phyloP scores from a whole-genome alignment of 1,284 basidiomycete species.

The Kwoniella shivajii region DNA sequence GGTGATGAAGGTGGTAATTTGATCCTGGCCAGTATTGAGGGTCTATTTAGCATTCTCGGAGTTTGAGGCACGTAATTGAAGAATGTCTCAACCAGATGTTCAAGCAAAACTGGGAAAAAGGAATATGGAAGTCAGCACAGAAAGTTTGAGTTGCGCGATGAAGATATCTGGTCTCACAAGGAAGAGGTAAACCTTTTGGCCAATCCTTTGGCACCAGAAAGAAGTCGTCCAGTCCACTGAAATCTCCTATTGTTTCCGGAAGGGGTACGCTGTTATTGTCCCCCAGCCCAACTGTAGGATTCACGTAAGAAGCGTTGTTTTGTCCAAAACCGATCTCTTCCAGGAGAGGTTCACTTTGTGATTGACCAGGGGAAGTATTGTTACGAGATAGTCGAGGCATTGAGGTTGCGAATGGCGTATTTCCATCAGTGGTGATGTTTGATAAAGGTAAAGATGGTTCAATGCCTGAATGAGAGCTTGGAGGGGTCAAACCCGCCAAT shows the following conservation, averaged over 20 bases:
- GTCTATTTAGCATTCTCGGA: conserved; percentile 50
- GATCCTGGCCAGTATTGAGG: conserved; percentile 50
- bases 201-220: conserved; percentile 45
- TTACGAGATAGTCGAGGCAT: neutral
- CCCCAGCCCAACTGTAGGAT: neutral
- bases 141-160: neutral
- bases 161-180: conserved; percentile 24
- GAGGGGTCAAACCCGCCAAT: conserved; percentile 30
- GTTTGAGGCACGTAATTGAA: conserved; percentile 49
- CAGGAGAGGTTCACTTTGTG: neutral
- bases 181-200: conserved; percentile 46
- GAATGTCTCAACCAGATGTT: conserved; percentile 52
- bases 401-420: neutral
- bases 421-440: neutral
- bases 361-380: neutral
- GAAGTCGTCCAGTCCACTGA: conserved; percentile 20
- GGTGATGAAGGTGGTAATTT: conserved; percentile 52
- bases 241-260: conserved; percentile 4
- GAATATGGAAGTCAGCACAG: neutral
- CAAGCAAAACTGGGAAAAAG: conserved; percentile 32
- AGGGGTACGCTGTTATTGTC: neutral
- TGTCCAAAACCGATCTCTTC: neutral
- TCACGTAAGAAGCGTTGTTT: neutral
- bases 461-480: conserved; percentile 4
- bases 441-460: neutral